Percentiles rank a stretch among this genome's conserved stretches.
phyloP scores from a whole-genome alignment of 2,329 filamentous ascomycete genomes.

The Myotisia sp. region DNA sequence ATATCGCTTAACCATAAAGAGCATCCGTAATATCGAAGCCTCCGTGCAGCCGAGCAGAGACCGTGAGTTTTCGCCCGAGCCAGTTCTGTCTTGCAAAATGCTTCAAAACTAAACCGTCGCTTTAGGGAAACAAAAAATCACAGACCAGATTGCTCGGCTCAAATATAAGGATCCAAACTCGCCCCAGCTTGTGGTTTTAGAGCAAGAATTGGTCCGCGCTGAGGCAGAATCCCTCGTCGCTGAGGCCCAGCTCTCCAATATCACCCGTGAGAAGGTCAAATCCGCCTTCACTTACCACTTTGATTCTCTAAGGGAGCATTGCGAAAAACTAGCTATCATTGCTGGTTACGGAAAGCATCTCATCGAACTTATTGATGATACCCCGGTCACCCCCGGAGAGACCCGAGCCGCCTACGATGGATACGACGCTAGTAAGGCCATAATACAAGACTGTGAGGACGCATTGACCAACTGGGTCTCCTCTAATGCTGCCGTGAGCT shows the following conservation, averaged over 20 bases:
- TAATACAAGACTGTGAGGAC: conserved; percentile 98
- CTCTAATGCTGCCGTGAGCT: conserved; percentile 73
- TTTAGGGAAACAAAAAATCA: conserved; percentile 94
- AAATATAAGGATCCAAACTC: conserved; percentile 99
- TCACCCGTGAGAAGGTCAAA: conserved; percentile 98
- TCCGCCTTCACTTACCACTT: conserved; percentile 97
- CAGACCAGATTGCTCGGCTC: conserved; percentile 92
- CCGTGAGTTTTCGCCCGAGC: conserved; percentile 46
- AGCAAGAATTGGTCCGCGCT: conserved; percentile 95
- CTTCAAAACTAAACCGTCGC: conserved; percentile 6
- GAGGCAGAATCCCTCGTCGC: conserved; percentile 98
- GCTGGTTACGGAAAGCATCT: conserved; percentile 96
- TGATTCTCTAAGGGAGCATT: conserved; percentile 90
- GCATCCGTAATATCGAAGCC: conserved; percentile 96
- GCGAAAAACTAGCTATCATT: conserved; percentile 95
- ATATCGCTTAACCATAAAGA: conserved; percentile 98
- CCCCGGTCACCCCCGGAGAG: conserved; percentile 91
- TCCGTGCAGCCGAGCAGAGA: conserved; percentile 96
- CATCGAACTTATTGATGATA: conserved; percentile 92
- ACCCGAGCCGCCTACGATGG: conserved; percentile 92
- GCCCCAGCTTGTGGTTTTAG: conserved; percentile 89
- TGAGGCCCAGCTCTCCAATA: conserved; percentile 96
- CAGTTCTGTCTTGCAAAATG: neutral
- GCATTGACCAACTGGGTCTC: conserved; percentile 93
- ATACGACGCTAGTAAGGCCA: conserved; percentile 94